Evolutionary conservation across 176 grass and related monocot species (phyloP).

Genomic region (Oropetium thomaeum): DNA sequence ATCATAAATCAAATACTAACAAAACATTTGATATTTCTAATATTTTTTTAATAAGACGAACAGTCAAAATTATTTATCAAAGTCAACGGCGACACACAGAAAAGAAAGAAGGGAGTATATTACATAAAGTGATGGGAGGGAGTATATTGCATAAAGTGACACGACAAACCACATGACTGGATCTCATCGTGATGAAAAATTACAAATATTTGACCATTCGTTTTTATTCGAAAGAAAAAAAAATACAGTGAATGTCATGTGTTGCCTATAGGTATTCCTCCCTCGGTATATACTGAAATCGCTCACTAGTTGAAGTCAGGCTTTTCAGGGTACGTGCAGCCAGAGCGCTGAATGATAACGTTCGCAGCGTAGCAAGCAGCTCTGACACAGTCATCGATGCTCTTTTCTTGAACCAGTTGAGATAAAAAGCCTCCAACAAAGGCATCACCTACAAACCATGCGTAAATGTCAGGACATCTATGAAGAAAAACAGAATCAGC

Average conservation of each 20-base stretch:
- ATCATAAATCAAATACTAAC: too few species aligned
- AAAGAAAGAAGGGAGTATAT: too few species aligned
- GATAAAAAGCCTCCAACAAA: slow-evolving; percentile 84
- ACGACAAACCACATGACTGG: background rate
- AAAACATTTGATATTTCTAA: too few species aligned
- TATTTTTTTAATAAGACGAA: too few species aligned
- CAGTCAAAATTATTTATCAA: too few species aligned
- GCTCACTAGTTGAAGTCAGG: slow-evolving; percentile 54
- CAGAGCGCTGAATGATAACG: slow-evolving; percentile 66
- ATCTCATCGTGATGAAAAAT: background rate
- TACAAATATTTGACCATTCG: too few species aligned
- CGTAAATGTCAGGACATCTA: background rate
- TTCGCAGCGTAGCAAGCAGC: slow-evolving; percentile 72
- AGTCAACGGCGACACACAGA: too few species aligned
- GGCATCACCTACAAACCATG: slow-evolving; percentile 54
- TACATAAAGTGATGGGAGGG: too few species aligned
- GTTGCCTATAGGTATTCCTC: background rate
- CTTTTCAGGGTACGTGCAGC: slow-evolving; percentile 79
- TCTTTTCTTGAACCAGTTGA: slow-evolving; percentile 60
- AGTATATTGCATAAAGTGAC: background rate
- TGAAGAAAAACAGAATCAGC: background rate
- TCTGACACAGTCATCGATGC: slow-evolving; percentile 61
- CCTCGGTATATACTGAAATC: background rate
- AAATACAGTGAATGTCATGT: background rate
- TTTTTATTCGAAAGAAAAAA: too few species aligned